phyloP scores from a whole-genome alignment of 805 yeast genomes.

The Candida boidinii region DNA sequence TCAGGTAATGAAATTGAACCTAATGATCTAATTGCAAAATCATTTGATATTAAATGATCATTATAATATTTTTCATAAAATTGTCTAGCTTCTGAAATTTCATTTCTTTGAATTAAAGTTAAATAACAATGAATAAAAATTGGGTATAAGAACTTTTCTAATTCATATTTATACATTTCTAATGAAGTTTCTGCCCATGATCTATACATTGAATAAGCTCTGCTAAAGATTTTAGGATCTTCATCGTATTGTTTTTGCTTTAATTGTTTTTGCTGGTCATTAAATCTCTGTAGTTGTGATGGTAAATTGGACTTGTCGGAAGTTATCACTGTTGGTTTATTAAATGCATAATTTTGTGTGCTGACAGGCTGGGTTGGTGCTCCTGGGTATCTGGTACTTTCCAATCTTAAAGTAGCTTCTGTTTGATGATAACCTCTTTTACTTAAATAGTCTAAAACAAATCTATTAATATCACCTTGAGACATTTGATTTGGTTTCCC shows the following conservation, averaged over 20 bases:
- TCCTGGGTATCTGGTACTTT: slow-evolving; percentile 54
- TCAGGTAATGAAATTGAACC: slow-evolving; percentile 71
- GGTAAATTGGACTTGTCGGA: slow-evolving; percentile 26
- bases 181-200: slow-evolving; percentile 88
- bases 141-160: slow-evolving; percentile 79
- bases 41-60: slow-evolving; percentile 72
- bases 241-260: slow-evolving; percentile 34
- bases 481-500: slow-evolving; percentile 38
- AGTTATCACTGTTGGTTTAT: slow-evolving; percentile 24
- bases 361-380: slow-evolving; percentile 41
- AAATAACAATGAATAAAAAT: slow-evolving; percentile 85
- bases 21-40: slow-evolving; percentile 63
- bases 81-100: slow-evolving; percentile 50
- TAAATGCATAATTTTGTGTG: slow-evolving; percentile 32
- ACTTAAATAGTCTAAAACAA: slow-evolving; percentile 85
- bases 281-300: slow-evolving; percentile 20
- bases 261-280: slow-evolving; percentile 15
- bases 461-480: slow-evolving; percentile 82
- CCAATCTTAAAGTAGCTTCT: slow-evolving; percentile 89
- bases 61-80: slow-evolving; percentile 68
- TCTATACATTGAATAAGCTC: slow-evolving; percentile 73
- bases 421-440: slow-evolving; percentile 93
- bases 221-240: slow-evolving; percentile 63
- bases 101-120: slow-evolving; percentile 63
- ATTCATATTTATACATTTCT: slow-evolving; percentile 85